A percentile compares a stretch with the other conserved stretches of the same genome.
Conservation (phyloP, 345 rosid genomes). For the Eutrema japonicum region DNA sequence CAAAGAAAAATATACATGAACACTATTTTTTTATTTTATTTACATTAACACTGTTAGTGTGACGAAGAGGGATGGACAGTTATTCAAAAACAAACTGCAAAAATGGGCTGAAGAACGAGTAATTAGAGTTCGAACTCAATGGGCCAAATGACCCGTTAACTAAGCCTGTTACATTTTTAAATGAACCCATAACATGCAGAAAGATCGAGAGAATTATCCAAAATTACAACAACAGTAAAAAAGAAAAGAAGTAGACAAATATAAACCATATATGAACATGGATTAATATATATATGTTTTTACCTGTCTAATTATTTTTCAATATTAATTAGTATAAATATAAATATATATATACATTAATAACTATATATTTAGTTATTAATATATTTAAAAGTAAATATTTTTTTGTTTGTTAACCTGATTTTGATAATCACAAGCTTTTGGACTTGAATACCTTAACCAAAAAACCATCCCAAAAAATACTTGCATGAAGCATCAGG, state of each 20-base stretch:
- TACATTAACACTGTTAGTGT: neutral
- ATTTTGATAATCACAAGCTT: neutral
- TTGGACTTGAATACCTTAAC: conserved; percentile 27
- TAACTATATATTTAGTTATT: neutral
- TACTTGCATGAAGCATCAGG: conserved; percentile 38
- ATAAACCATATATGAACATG: no score
- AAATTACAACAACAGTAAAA: neutral
- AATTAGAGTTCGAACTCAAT: conserved; percentile 1
- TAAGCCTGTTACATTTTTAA: neutral
- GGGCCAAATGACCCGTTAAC: neutral
- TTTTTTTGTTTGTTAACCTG: no score
- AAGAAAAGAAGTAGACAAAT: neutral
- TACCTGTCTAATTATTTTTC: neutral
- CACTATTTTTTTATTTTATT: no score
- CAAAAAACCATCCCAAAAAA: conserved; percentile 22
- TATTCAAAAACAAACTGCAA: neutral
- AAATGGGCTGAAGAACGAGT: neutral
- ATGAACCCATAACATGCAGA: neutral
- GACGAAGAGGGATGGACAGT: neutral
- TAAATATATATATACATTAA: no score
- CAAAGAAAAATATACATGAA: neutral
- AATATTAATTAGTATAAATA: neutral
- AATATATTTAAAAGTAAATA: neutral
- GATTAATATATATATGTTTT: neutral
- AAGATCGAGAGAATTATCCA: neutral